Base-by-base conservation (phyloP, 768 basidiomycete species). In the Aureoboletus auriporus region DNA sequence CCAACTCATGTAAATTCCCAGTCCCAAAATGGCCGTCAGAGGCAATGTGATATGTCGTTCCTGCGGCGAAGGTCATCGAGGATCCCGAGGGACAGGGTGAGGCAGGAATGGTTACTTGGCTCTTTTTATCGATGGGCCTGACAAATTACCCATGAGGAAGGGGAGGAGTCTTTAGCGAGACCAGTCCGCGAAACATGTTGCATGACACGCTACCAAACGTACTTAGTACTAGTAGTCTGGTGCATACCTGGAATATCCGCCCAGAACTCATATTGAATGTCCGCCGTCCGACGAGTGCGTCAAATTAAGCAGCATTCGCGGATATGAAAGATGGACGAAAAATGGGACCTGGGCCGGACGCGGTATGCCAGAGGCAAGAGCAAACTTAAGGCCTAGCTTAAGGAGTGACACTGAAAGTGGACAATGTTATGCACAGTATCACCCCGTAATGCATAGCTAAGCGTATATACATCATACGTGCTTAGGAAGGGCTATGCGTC, bases 1-100 rank as follows among this genome's bases (percentile, higher is more conserved):
- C 37, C 28, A 37, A 41, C 17, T 36, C 43, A 50, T 45, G 50
- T 44, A 52, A 49, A 49, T 46, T 40, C 46, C 36, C 46, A 57
- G 55, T 41, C 44, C 42, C 40, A 11, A 47, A 47, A 42, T 43
- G 42, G 43, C 27, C 47, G 50, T 45, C 33, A 34, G 33, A 41
- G 37, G 39, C 16, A 34, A 44, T 47, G 36, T 34, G 34, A 28
- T 20, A 39, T 14, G 27, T 20, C 27, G 42, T 52, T 40, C 57
- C 45, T 64, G 45, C 33, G 20, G 38, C 42, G 35, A 53, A 46
- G 14, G 46, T 38, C 42, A 29, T 47, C 38, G 45, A 49, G 30
- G 31, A 46, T 43, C 49, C 42, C 37, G 48, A 44, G 37, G 35
- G 30, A 14, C 42, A 41, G 39, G 29, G 47, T 28, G 44, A 39